phyloP scores from a whole-genome alignment of 441 rosid species.

The Populus hybrid region DNA sequence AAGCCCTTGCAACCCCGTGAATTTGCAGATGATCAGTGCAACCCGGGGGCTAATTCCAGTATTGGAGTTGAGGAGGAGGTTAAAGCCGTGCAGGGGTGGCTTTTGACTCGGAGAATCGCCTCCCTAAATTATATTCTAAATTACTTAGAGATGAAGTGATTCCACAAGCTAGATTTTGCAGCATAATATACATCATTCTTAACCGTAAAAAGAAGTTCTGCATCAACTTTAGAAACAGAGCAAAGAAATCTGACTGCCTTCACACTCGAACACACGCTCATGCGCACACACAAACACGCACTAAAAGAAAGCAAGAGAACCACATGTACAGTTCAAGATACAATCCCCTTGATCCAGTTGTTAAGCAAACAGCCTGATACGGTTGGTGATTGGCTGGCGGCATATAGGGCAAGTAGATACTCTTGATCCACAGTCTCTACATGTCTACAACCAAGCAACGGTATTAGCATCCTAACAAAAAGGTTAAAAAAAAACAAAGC shows the following conservation, averaged over 20 bases:
- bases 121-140: not conserved
- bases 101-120: not conserved
- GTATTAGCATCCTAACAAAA: not conserved
- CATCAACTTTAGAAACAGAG: not conserved
- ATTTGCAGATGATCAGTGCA: too few relatives aligned
- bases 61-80: too few relatives aligned
- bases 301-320: not conserved
- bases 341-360: not conserved
- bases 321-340: not conserved
- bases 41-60: too few relatives aligned
- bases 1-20: too few relatives aligned
- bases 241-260: not conserved
- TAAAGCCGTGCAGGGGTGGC: too few relatives aligned
- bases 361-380: constrained; percentile 62
- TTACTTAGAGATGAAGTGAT: not conserved
- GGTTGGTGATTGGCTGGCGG: constrained; percentile 54
- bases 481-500: not conserved
- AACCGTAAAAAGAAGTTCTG: not conserved
- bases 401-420: constrained; percentile 72
- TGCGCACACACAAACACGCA: not conserved
- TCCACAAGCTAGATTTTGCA: not conserved
- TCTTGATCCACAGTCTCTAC: constrained; percentile 60
- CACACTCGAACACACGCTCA: not conserved
- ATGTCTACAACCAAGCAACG: constrained; percentile 44
- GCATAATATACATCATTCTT: not conserved